phyloP scores from a whole-genome alignment of 148 eudicot genomes.

The Silene conica region DNA sequence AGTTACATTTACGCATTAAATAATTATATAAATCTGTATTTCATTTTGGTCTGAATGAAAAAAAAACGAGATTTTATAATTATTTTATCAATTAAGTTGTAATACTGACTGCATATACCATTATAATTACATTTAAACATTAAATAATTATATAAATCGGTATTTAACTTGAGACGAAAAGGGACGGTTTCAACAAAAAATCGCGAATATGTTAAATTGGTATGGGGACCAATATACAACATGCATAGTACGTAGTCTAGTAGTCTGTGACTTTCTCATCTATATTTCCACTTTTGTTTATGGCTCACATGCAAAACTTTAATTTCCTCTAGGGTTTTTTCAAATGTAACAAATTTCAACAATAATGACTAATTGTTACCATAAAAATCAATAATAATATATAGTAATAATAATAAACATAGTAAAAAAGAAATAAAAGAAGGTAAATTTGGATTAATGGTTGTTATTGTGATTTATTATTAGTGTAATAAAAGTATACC shows the following conservation, averaged over 20 bases:
- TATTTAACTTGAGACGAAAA: no score
- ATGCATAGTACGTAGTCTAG: constrained; percentile 6
- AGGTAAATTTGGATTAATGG: background rate
- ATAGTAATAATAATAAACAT: background rate
- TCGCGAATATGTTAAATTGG: background rate
- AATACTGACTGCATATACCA: no score
- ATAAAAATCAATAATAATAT: background rate
- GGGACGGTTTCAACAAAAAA: no score
- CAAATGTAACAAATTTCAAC: background rate
- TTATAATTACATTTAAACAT: no score
- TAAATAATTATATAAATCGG: no score
- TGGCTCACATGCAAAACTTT: background rate
- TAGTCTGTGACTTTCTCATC: background rate
- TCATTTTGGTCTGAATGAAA: no score
- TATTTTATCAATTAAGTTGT: no score
- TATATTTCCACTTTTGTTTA: constrained; percentile 3
- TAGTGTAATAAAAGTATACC: background rate
- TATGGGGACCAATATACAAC: constrained; percentile 4
- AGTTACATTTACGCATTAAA: no score
- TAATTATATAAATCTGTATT: no score
- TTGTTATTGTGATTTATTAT: background rate
- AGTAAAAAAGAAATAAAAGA: background rate
- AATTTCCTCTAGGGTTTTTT: constrained; percentile 4
- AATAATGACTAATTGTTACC: background rate
- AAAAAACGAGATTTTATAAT: no score